Conservation (phyloP, 1,139 yeast genomes). For the Protomyces gravidus region DNA sequence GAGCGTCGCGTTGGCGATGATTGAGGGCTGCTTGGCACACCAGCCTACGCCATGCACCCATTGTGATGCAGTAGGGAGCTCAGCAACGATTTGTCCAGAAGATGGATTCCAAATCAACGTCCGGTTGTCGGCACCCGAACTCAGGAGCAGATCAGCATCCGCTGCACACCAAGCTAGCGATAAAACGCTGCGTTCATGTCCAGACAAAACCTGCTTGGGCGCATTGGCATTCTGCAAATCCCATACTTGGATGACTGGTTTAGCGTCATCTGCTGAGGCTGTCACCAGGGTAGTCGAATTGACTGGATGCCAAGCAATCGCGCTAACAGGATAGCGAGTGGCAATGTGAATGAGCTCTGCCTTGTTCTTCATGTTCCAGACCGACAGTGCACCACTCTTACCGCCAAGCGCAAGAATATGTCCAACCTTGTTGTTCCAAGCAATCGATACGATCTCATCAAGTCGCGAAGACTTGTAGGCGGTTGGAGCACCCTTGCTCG, state of each 20-base stretch:
- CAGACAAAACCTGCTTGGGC: constrained; percentile 70
- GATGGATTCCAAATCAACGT: constrained; percentile 88
- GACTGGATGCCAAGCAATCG: constrained; percentile 75
- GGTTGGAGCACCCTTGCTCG: constrained; percentile 56
- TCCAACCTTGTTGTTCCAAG: constrained; percentile 83
- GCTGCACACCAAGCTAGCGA: constrained; percentile 90
- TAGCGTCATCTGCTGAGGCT: constrained; percentile 75
- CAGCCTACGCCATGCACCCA: constrained; percentile 89
- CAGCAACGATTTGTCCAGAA: constrained; percentile 59
- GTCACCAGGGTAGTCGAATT: constrained; percentile 73
- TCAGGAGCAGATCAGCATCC: constrained; percentile 71
- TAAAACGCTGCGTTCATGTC: constrained; percentile 83
- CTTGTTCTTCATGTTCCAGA: constrained; percentile 88
- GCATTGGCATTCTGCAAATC: constrained; percentile 88
- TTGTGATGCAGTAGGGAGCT: constrained; percentile 85
- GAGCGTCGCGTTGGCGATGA: constrained; percentile 88
- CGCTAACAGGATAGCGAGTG: constrained; percentile 40
- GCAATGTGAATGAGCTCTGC: constrained; percentile 83
- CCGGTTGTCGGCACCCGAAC: constrained; percentile 88
- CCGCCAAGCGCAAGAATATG: constrained; percentile 93
- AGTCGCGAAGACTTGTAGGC: constrained; percentile 62
- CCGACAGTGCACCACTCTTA: constrained; percentile 74
- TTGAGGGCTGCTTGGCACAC: constrained; percentile 83
- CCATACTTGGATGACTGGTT: constrained; percentile 84
- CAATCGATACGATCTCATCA: constrained; percentile 74